A percentile compares a stretch with the other conserved stretches of the same genome.
phyloP scores from a whole-genome alignment of 164 flowering plant genomes.

The Piper longum region DNA sequence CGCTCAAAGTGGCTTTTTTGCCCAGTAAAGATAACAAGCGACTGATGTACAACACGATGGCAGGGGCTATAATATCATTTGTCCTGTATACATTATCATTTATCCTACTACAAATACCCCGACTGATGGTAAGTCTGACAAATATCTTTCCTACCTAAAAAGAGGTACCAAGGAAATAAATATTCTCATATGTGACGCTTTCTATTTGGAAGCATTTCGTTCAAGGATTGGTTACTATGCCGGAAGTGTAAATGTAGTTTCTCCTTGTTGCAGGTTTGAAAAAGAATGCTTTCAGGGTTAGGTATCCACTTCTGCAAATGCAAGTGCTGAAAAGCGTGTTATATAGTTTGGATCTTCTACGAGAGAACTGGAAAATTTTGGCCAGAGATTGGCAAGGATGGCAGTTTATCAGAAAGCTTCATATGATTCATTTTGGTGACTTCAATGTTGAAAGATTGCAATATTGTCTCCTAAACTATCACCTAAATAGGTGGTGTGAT shows the following conservation, averaged over 20 bases:
- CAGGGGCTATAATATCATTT: conserved; percentile 31
- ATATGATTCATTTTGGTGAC: too few relatives aligned
- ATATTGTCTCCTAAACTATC: too few relatives aligned
- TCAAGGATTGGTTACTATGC: neutral
- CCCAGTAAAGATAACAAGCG: conserved; percentile 73
- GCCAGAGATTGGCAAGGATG: neutral
- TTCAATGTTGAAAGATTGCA: too few relatives aligned
- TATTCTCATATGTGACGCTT: neutral
- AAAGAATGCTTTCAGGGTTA: neutral
- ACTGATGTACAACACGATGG: conserved; percentile 40
- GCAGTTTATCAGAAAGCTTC: too few relatives aligned
- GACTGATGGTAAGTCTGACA: conserved; percentile 36
- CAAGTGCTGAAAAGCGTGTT: neutral
- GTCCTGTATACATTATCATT: conserved; percentile 42
- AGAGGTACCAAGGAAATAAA: too few relatives aligned
- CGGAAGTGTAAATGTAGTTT: neutral
- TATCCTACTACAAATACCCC: conserved; percentile 41
- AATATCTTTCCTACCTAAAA: neutral
- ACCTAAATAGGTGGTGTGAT: too few relatives aligned
- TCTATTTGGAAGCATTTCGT: neutral
- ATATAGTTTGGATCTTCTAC: neutral
- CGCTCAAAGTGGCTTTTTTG: conserved; percentile 61
- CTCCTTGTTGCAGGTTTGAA: neutral
- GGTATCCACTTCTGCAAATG: neutral
- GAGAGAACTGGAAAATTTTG: neutral